phyloP scores from a whole-genome alignment of 2,329 filamentous ascomycete genomes.

The Talaromyces piceae region DNA sequence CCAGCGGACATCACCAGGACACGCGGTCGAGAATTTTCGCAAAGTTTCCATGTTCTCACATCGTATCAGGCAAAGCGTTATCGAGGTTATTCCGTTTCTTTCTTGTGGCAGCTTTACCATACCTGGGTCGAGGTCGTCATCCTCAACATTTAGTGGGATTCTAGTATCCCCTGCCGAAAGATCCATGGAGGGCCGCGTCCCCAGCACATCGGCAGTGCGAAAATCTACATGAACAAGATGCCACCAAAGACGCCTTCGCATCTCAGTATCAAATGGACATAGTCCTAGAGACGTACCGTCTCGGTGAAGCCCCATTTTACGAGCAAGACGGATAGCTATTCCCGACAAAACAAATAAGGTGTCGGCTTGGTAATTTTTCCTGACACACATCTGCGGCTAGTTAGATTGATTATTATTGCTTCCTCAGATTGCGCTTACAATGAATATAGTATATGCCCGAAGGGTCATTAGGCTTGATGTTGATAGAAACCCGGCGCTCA shows the following conservation, averaged over 20 bases:
- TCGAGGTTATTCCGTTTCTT: background rate
- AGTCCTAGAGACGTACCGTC: constrained; percentile 48
- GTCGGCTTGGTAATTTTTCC: background rate
- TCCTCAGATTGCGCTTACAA: background rate
- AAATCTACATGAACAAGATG: constrained; percentile 41
- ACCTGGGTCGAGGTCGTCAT: background rate
- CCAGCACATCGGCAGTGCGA: constrained; percentile 21
- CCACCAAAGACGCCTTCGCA: constrained; percentile 55
- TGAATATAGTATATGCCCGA: background rate
- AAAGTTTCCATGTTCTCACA: background rate
- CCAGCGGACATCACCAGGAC: background rate
- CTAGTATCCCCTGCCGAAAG: constrained; percentile 14
- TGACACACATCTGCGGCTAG: background rate
- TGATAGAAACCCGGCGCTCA: background rate
- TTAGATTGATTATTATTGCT: background rate
- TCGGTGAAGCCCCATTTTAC: constrained; percentile 60
- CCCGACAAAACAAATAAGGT: constrained; percentile 37
- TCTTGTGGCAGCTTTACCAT: background rate
- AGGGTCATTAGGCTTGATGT: background rate
- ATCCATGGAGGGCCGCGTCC: constrained; percentile 15
- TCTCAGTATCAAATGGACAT: constrained; percentile 52
- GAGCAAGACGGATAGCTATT: constrained; percentile 47
- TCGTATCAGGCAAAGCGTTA: background rate
- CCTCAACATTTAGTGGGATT: background rate
- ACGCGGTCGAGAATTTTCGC: background rate